Conservation (phyloP, 345 rosid species). For the Salix arbutifolia region DNA sequence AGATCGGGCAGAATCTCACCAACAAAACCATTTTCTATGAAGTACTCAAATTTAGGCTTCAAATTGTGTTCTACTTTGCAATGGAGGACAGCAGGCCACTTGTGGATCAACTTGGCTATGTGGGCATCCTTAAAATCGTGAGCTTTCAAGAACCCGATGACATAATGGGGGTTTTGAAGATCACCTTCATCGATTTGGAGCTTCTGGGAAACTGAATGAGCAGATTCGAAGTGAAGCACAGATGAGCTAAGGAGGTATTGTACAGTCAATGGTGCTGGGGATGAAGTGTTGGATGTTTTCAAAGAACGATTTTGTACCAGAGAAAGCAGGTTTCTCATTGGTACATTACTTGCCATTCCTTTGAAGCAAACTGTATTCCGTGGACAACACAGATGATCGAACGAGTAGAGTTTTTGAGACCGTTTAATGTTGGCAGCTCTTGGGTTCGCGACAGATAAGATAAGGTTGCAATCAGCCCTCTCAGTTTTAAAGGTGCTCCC, state of each 20-base stretch:
- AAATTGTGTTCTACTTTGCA: conserved; percentile 7
- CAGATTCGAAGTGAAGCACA: no score
- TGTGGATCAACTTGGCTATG: conserved; percentile 14
- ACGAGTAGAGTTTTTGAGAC: no score
- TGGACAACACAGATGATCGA: no score
- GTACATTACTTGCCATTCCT: neutral
- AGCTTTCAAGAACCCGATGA: conserved; percentile 11
- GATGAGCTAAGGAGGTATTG: neutral
- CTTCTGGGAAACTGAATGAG: no score
- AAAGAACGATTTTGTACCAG: neutral
- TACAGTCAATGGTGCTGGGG: neutral
- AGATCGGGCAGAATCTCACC: conserved; percentile 15
- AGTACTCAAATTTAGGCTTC: conserved; percentile 21
- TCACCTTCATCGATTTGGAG: no score
- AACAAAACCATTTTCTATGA: conserved; percentile 13
- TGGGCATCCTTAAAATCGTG: conserved; percentile 18
- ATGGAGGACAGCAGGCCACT: conserved; percentile 6
- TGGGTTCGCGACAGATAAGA: no score
- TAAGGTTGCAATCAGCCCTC: no score
- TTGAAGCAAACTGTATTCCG: neutral
- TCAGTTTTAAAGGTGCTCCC: no score
- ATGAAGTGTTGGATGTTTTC: neutral
- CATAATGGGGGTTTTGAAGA: no score
- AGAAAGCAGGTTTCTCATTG: neutral
- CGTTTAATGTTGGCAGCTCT: no score